Evolutionary conservation across 306 rosid genomes (phyloP).

Genomic region (Spatholobus suberectus): DNA sequence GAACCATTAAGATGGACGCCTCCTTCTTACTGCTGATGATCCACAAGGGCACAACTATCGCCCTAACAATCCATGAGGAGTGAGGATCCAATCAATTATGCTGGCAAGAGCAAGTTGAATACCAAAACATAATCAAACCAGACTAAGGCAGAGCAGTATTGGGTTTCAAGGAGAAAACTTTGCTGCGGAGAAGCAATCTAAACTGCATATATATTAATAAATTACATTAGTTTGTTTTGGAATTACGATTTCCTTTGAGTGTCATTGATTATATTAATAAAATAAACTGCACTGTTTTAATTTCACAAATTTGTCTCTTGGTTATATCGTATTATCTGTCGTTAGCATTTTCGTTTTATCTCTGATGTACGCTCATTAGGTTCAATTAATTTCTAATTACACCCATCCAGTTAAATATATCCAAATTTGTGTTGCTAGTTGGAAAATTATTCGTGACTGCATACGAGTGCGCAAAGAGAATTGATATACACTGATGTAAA

Average conservation of each 20-base stretch:
- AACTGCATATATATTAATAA: neutral
- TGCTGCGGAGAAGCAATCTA: too few species aligned
- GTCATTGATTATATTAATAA: neutral
- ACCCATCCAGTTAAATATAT: too few species aligned
- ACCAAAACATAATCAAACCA: neutral
- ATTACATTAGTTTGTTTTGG: neutral
- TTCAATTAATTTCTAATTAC: too few species aligned
- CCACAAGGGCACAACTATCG: neutral
- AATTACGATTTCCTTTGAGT: neutral
- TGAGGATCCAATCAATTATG: neutral
- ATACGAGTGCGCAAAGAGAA: too few species aligned
- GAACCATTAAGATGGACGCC: neutral
- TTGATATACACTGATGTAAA: too few species aligned
- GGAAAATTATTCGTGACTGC: too few species aligned
- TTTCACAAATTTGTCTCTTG: too few species aligned
- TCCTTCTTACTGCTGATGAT: neutral
- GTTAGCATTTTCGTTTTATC: too few species aligned
- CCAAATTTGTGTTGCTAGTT: too few species aligned
- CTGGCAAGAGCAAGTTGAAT: neutral
- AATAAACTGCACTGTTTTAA: neutral
- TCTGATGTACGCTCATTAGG: too few species aligned
- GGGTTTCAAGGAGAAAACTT: neutral
- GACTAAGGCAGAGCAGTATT: too few species aligned
- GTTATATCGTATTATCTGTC: too few species aligned
- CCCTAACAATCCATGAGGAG: neutral